phyloP scores from a whole-genome alignment of 2,329 filamentous ascomycete genomes.

The Beauveria rudraprayagi region DNA sequence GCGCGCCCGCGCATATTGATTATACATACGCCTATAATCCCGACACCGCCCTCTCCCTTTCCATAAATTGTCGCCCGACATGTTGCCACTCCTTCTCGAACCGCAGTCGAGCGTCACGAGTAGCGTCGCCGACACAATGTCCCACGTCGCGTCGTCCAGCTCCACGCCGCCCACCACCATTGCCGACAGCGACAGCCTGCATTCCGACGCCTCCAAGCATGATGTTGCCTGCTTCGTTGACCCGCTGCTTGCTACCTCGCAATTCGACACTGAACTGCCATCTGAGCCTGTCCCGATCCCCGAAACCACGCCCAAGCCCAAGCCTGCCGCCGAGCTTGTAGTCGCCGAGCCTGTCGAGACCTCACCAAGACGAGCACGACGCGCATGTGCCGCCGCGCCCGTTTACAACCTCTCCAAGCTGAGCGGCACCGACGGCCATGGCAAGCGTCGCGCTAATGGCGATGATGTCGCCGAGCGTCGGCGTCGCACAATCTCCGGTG shows the following conservation, averaged over 20 bases:
- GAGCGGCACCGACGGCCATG: slow-evolving; percentile 53
- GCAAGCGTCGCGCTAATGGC: slow-evolving; percentile 45
- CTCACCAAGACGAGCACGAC: slow-evolving; percentile 38
- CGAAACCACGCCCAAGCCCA: background rate
- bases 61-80: slow-evolving; percentile 2
- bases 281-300: slow-evolving; percentile 17
- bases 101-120: slow-evolving; percentile 25
- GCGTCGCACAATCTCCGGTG: slow-evolving; percentile 38
- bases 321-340: background rate
- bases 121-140: slow-evolving; percentile 32
- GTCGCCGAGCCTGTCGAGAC: slow-evolving; percentile 1
- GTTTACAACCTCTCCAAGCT: slow-evolving; percentile 61
- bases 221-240: slow-evolving; percentile 26
- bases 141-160: slow-evolving; percentile 46
- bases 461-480: slow-evolving; percentile 37
- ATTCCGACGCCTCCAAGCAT: slow-evolving; percentile 35
- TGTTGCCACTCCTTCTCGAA: slow-evolving; percentile 24
- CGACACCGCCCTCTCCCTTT: background rate
- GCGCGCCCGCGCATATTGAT: background rate
- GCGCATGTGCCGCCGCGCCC: slow-evolving; percentile 45
- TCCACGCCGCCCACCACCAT: slow-evolving; percentile 59
- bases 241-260: slow-evolving; percentile 13
- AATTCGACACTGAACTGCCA: slow-evolving; percentile 13
- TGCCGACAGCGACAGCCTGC: slow-evolving; percentile 52
- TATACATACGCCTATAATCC: background rate